Percentiles rank a stretch among this genome's conserved stretches.
Conservation (phyloP, 352 stramenopile genomes). For the Lagenidium giganteum region DNA sequence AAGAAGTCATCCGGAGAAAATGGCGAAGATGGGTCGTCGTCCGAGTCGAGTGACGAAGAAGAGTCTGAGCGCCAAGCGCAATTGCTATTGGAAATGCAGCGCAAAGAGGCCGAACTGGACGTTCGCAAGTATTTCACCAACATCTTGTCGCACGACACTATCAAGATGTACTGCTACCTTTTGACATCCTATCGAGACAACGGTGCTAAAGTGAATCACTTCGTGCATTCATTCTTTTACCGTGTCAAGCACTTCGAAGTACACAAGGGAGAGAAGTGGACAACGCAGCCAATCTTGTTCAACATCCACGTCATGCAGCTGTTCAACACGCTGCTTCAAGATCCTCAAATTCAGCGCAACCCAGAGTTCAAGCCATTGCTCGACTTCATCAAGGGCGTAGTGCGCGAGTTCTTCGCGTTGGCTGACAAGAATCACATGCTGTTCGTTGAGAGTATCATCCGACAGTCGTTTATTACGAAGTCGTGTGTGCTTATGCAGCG, state of each 20-base stretch:
- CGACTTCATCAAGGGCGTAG: constrained; percentile 73
- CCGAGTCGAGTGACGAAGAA: constrained; percentile 70
- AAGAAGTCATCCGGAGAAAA: constrained; percentile 35
- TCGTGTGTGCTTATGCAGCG: constrained; percentile 69
- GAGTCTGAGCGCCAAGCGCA: constrained; percentile 63
- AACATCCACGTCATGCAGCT: constrained; percentile 76
- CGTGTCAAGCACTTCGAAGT: constrained; percentile 79
- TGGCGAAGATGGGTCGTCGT: constrained; percentile 28
- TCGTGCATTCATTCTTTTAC: constrained; percentile 87
- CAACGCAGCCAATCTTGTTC: constrained; percentile 84
- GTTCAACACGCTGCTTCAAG: constrained; percentile 86
- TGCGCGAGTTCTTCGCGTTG: constrained; percentile 76
- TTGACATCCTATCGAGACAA: constrained; percentile 73
- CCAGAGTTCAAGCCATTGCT: constrained; percentile 62
- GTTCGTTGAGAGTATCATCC: constrained; percentile 71
- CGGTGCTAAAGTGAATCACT: constrained; percentile 81
- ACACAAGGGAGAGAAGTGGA: constrained; percentile 64
- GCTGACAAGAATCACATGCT: constrained; percentile 77
- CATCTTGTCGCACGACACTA: constrained; percentile 75
- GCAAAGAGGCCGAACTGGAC: constrained; percentile 84
- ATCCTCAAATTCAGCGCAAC: constrained; percentile 51
- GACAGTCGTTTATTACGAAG: constrained; percentile 63
- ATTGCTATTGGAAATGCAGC: constrained; percentile 77
- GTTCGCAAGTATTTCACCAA: constrained; percentile 76
- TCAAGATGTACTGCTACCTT: constrained; percentile 81